A percentile compares a stretch with the other conserved stretches of the same genome.
Conservation (phyloP, 192 early-diverging fungal species). For the Backusella liffmaniae region DNA sequence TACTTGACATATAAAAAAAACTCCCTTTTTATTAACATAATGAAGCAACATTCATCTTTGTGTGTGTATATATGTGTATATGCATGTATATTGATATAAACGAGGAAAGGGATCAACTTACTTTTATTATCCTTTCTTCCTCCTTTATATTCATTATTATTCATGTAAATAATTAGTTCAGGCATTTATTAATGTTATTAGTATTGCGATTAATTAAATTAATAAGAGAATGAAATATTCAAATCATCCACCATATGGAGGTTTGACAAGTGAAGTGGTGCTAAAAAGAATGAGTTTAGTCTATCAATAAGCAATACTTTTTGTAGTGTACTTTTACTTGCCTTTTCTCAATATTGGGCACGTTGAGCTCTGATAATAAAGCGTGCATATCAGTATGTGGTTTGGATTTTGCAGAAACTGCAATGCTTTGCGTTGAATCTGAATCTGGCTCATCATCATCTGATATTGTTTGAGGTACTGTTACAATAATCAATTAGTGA, state of each 20-base stretch:
- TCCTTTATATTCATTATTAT: background rate
- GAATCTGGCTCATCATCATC: slow-evolving; percentile 4
- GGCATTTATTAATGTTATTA: background rate
- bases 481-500: background rate
- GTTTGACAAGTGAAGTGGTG: background rate
- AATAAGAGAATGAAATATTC: background rate
- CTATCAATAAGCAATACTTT: background rate
- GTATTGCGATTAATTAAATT: background rate
- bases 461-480: background rate
- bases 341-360: slow-evolving; percentile 3
- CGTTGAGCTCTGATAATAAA: slow-evolving; percentile 15
- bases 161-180: background rate
- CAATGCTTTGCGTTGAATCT: slow-evolving; percentile 11
- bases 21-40: too few relatives aligned
- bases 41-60: too few relatives aligned
- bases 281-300: background rate
- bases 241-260: background rate
- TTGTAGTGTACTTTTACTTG: background rate
- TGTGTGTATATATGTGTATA: too few relatives aligned
- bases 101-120: background rate
- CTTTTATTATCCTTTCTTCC: background rate
- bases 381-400: slow-evolving; percentile 21
- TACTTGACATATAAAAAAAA: background rate
- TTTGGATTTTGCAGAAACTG: background rate
- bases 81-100: background rate